These are phyloP conservation scores for Penicillium salamii DNA, from an alignment of 495 filamentous ascomycete genomes.

Conservation along the genomic window DNA sequence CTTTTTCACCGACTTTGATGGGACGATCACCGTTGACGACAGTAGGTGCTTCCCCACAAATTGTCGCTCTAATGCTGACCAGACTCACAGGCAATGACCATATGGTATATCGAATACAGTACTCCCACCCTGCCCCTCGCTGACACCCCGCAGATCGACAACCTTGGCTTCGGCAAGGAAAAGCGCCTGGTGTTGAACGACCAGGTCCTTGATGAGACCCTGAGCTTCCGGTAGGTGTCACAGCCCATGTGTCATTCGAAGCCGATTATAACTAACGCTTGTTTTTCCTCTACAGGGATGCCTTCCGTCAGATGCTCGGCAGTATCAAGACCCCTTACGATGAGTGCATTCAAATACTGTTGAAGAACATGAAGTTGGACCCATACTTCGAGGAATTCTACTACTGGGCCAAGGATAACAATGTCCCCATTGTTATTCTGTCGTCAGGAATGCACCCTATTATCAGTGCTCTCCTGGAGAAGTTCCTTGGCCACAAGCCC, in stretches of 20 bases:
- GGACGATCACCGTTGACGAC: conserved; percentile 87
- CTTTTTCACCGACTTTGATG: conserved; percentile 98
- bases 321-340: conserved; percentile 73
- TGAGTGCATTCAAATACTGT: conserved; percentile 70
- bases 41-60: conserved; percentile 45
- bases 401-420: conserved; percentile 71
- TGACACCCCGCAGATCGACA: conserved; percentile 66
- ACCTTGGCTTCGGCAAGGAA: conserved; percentile 73
- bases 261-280: neutral
- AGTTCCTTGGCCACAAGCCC: conserved; percentile 68
- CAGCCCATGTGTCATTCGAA: neutral
- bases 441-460: conserved; percentile 90
- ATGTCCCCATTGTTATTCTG: conserved; percentile 87
- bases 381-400: conserved; percentile 83
- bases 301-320: conserved; percentile 86
- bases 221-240: conserved; percentile 63
- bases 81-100: conserved; percentile 72
- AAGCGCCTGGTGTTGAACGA: conserved; percentile 64
- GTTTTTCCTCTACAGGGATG: conserved; percentile 47
- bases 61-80: conserved; percentile 17
- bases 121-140: neutral
- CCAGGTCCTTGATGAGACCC: conserved; percentile 64
- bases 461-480: conserved; percentile 75
- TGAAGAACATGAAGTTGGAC: conserved; percentile 83
- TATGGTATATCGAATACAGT: conserved; percentile 49